Evolutionary conservation across 495 filamentous ascomycete species (phyloP), one percentile per base, ranked within the genome.

Genomic region (Beverwykella pulmonaria): DNA sequence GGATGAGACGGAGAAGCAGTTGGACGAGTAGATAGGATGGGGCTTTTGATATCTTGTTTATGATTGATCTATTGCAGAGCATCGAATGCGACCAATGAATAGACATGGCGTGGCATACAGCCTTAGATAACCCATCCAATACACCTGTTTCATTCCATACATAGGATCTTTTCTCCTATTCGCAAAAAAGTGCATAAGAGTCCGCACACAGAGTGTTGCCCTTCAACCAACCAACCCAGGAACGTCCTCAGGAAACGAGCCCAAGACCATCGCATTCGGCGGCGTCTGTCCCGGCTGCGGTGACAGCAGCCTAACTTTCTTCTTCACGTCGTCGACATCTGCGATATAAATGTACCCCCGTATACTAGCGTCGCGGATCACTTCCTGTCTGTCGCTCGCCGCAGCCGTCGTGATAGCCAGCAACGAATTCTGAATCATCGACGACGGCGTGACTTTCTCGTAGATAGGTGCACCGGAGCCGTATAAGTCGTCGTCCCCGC

Each of bases 311-410:
- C 90, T 88, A 54, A 98, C 80, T 75, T 88, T 89, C 59, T 87
- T 86, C 77, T 90, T 90, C 57, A 92, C 88, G 53, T 88, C 88
- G 68, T 99, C 93, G 8, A 98, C 92, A 53, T 94, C 90, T 0
- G 89, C 85, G 32, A 99, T 88, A 73, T 95, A 96, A 39, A 97
- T 83, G 76, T 95, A 98, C 6, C 94, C 94, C 82, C 95, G 88
- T 20, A 97, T 87, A 44, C 88, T 92, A 0, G 93, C 88, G 68
- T 94, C 90, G 14, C 90, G 86, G 48, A 98, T 87, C 5, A 85
- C 82, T 39, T 91, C 85, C 8, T 87, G 81, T 3, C 82, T 79
- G 55, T 92, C 90, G 3, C 81, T 84, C 1, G 84, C 73, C 0
- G 87, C 79, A 1, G 88, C 90, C 53, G 90, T 85, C 65, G 92